phyloP scores from a whole-genome alignment of 768 basidiomycete species.

The Trametes cinnabarina region DNA sequence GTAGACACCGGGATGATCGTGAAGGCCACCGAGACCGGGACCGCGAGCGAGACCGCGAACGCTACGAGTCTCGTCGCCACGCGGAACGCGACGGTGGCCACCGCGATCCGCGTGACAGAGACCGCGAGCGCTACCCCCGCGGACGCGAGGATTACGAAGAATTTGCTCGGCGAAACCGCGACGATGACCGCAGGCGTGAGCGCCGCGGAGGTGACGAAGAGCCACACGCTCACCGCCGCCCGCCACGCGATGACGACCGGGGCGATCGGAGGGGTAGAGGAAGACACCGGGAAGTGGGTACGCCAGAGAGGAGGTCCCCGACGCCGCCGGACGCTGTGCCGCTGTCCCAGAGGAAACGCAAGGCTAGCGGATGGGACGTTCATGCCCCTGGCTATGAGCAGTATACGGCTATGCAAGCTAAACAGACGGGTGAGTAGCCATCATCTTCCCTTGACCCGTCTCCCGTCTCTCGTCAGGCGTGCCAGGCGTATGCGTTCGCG shows the following conservation, averaged over 20 bases:
- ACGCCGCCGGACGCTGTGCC: constrained; percentile 85
- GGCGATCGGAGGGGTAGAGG: constrained; percentile 51
- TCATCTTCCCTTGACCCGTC: background rate
- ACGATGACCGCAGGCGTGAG: constrained; percentile 40
- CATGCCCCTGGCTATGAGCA: constrained; percentile 95
- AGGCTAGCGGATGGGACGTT: constrained; percentile 95
- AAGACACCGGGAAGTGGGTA: constrained; percentile 55
- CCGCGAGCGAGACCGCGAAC: constrained; percentile 22
- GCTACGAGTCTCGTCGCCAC: constrained; percentile 22
- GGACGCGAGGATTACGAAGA: constrained; percentile 26
- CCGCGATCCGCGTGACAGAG: constrained; percentile 28
- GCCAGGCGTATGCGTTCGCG: constrained; percentile 8
- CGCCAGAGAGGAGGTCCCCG: constrained; percentile 80
- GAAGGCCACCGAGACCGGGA: constrained; percentile 18
- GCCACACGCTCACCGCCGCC: constrained; percentile 31
- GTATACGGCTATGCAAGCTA: constrained; percentile 95
- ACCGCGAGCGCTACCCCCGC: constrained; percentile 30
- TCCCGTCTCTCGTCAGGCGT: background rate
- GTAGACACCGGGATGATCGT: constrained; percentile 33
- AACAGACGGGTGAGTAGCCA: constrained; percentile 78
- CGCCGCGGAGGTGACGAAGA: constrained; percentile 35
- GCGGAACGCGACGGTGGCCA: constrained; percentile 25
- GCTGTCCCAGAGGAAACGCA: constrained; percentile 81
- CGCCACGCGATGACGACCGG: constrained; percentile 34
- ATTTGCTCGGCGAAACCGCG: constrained; percentile 28